These are phyloP conservation scores for Diaporthe helianthi DNA, from an alignment of 2,329 filamentous ascomycete species.

Conservation along the genomic window DNA sequence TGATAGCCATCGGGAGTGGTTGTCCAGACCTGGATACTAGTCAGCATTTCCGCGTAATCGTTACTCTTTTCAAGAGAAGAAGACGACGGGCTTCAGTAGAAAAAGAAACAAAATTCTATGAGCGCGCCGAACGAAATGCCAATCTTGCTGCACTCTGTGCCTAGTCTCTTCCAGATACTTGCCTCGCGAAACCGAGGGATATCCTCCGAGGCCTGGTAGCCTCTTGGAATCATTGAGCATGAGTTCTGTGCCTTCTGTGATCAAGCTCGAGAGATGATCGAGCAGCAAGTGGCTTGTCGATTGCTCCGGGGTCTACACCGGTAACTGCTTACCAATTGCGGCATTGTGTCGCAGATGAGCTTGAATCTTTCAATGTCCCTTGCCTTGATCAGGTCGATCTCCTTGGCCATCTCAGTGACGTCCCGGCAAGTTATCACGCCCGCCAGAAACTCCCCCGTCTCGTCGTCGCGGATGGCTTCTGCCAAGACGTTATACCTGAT, in stretches of 20 bases:
- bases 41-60: not conserved
- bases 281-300: not conserved
- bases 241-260: not conserved
- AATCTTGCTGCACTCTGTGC: not conserved
- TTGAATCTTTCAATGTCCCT: slow-evolving; percentile 78
- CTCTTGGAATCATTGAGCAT: not conserved
- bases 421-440: slow-evolving; percentile 77
- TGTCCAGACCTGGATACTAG: slow-evolving; percentile 64
- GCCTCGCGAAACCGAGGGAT: slow-evolving; percentile 13
- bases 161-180: slow-evolving; percentile 1
- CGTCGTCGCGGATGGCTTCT: slow-evolving; percentile 70
- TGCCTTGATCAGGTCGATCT: slow-evolving; percentile 73
- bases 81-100: not conserved
- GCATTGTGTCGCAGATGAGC: slow-evolving; percentile 77
- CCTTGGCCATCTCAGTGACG: slow-evolving; percentile 72
- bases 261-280: not conserved
- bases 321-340: slow-evolving; percentile 56
- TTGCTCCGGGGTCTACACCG: slow-evolving; percentile 1
- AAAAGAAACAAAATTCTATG: too few relatives aligned
- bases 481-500: slow-evolving; percentile 71
- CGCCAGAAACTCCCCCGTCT: slow-evolving; percentile 74
- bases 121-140: not conserved
- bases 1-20: slow-evolving; percentile 68
- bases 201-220: slow-evolving; percentile 9
- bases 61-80: too few relatives aligned